phyloP scores from a whole-genome alignment of 306 rosid species.

The Citrullus mucosospermus region DNA sequence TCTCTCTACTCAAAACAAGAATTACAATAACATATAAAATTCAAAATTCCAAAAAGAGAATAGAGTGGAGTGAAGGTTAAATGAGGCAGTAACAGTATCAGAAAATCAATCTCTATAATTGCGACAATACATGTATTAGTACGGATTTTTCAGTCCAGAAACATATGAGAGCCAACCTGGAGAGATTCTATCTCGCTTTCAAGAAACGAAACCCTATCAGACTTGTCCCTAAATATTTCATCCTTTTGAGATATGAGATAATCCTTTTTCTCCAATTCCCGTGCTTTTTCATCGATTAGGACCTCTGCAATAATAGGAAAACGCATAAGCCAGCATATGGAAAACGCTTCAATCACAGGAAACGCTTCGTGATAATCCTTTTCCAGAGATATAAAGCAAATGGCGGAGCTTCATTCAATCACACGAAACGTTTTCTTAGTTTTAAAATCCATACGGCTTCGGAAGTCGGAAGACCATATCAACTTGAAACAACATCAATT shows the following conservation, averaged over 20 bases:
- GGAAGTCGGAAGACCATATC: background rate
- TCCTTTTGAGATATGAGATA: slow-evolving; percentile 42
- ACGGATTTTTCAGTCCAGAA: background rate
- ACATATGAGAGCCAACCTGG: slow-evolving; percentile 36
- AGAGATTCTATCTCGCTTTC: slow-evolving; percentile 57
- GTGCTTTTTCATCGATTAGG: slow-evolving; percentile 32
- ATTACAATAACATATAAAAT: background rate
- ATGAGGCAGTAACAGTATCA: background rate
- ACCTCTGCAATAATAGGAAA: slow-evolving; percentile 32
- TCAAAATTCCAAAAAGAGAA: background rate
- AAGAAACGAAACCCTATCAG: slow-evolving; percentile 34
- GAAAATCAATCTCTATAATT: background rate
- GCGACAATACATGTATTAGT: background rate
- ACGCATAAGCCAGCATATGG: background rate
- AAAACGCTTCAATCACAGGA: background rate
- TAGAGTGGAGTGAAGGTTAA: background rate
- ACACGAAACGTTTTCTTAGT: background rate
- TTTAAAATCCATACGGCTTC: background rate
- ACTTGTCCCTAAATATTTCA: slow-evolving; percentile 31
- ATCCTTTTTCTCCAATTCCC: slow-evolving; percentile 45
- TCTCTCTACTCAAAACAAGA: slow-evolving; percentile 31
- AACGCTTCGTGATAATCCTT: background rate
- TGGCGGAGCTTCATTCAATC: background rate
- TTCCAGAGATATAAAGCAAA: background rate
- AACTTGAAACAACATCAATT: background rate